Base-by-base conservation (phyloP, 495 filamentous ascomycete genomes). In the Aspergillus asperescens region DNA sequence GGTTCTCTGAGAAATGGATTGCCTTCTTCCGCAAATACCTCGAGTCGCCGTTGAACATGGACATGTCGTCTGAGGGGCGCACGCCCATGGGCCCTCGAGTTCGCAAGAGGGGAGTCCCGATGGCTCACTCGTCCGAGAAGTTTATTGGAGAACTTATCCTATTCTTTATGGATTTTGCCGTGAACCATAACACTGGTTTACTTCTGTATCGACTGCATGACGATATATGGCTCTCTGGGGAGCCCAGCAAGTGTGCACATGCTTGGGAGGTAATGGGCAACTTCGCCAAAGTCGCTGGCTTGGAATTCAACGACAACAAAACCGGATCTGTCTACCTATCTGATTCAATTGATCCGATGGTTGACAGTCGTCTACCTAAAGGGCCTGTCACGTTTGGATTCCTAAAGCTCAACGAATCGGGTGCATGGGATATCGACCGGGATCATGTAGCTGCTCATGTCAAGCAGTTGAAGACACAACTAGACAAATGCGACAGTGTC, bases 101-200 rank as follows among this genome's bases (percentile, higher is more conserved):
- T 8, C 75, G 81, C 2, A 58, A 62, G 55, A 53, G 66, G 15
- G 81, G 81, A 6, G 72, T 77, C 3, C 80, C 80, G 0, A 73
- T 77, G 7, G 72, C 76, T 1, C 78, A 84, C 57, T 64, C 67
- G 0, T 66, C 83, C 2, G 79, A 76, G 49, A 71, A 78, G 38
- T 51, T 79, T 5, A 71, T 78, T 25, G 74, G 77, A 3, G 81
- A 85, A 45, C 63, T 71, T 0, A 58, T 83, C 7, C 59, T 85
- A 2, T 84, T 83, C 61, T 78, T 75, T 53, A 68, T 84, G 50
- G 82, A 85, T 55, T 77, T 77, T 35, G 63, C 79, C 0, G 73
- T 85, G 19, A 83, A 82, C 53, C 72, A 79, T 31, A 60, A 62
- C 0, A 75, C 81, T 0, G 63, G 73, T 5, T 67, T 79, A 19